phyloP scores from a whole-genome alignment of 1,284 basidiomycete species.

The Filobasidium uniguttulatum region DNA sequence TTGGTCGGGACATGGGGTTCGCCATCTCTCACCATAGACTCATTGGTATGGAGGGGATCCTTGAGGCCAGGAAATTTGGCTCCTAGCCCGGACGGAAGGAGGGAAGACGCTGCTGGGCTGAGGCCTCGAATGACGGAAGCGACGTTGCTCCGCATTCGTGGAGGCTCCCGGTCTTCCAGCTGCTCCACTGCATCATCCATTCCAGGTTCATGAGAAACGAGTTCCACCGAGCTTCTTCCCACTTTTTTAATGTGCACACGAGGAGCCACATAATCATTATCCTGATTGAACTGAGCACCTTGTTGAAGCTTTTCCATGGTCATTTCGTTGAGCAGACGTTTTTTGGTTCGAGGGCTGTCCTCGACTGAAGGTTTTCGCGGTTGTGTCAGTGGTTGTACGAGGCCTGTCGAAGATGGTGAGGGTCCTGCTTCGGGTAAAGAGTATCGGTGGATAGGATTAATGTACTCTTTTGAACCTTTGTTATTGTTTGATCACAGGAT shows the following conservation, averaged over 20 bases:
- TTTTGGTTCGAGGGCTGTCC: not conserved
- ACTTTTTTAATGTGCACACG: constrained; percentile 29
- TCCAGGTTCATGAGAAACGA: constrained; percentile 15
- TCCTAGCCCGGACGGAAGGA: too few species aligned
- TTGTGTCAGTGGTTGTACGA: not conserved
- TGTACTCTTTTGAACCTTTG: not conserved
- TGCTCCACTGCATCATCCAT: not conserved
- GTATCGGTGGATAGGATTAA: constrained; percentile 28
- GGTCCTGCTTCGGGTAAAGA: constrained; percentile 21
- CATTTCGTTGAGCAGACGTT: not conserved
- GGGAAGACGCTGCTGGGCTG: constrained; percentile 3
- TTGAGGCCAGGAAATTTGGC: too few species aligned
- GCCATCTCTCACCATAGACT: not conserved
- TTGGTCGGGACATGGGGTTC: not conserved
- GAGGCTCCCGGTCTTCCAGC: constrained; percentile 7
- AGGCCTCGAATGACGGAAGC: constrained; percentile 17
- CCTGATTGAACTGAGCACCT: not conserved
- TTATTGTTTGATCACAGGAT: not conserved
- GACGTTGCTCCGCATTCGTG: constrained; percentile 25
- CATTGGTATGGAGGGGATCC: not conserved
- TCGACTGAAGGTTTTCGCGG: not conserved
- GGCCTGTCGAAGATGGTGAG: constrained; percentile 11
- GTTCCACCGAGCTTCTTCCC: constrained; percentile 21
- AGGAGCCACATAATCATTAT: not conserved
- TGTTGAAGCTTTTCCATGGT: not conserved